Evolutionary conservation across 139 green algal genomes (phyloP).

Genomic region (Chlamydomonas sp.): DNA sequence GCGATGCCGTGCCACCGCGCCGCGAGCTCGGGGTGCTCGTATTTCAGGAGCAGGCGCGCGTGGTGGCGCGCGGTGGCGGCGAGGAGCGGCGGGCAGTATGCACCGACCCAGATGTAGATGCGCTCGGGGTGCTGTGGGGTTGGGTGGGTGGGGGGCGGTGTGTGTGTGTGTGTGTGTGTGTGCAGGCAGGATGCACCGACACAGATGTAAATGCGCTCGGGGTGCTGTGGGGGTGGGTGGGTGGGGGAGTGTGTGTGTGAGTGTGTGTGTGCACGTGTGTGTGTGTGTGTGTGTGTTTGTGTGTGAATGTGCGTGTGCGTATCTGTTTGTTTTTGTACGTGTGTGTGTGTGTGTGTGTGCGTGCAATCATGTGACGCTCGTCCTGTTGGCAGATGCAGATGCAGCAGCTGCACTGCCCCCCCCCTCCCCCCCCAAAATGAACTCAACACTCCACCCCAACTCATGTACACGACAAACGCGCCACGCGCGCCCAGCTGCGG

Average conservation of each 20-base stretch:
- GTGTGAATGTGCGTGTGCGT: too few species aligned
- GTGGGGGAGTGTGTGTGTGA: too few species aligned
- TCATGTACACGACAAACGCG: constrained; percentile 40
- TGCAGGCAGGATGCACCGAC: not conserved
- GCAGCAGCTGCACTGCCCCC: too few species aligned
- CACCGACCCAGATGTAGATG: constrained; percentile 18
- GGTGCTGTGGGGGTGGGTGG: too few species aligned
- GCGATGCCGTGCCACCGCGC: not conserved
- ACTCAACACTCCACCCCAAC: not conserved
- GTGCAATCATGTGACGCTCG: too few species aligned
- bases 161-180: not conserved
- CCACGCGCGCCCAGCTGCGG: constrained; percentile 50
- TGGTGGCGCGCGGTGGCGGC: constrained; percentile 3
- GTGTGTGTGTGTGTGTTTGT: too few species aligned
- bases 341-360: too few species aligned
- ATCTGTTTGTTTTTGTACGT: too few species aligned
- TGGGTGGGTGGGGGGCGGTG: not conserved
- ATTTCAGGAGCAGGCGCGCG: constrained; percentile 17
- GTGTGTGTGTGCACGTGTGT: too few species aligned
- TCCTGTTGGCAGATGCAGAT: too few species aligned
- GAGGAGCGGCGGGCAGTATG: not conserved
- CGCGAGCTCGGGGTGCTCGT: constrained; percentile 1
- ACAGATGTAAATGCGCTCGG: too few species aligned
- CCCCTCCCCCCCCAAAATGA: too few species aligned
- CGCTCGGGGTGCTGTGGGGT: constrained; percentile 7